Conservation (phyloP, 306 rosid genomes). For the Dicorynia guianensis region DNA sequence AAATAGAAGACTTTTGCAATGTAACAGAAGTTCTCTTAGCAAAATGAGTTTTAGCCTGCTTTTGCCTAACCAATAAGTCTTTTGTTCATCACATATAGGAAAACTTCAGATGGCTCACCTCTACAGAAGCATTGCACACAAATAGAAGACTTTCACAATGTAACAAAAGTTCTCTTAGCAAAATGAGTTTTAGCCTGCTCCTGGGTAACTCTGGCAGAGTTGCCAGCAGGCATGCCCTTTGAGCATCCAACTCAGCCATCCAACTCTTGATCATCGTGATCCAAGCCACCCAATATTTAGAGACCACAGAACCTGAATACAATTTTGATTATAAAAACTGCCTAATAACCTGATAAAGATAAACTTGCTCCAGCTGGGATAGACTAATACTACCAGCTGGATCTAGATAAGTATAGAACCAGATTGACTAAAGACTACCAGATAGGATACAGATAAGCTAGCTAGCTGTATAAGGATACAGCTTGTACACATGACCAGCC, state of each 20-base stretch:
- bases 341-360: no score
- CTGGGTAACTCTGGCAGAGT: constrained; percentile 75
- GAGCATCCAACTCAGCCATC: constrained; percentile 91
- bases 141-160: constrained; percentile 55
- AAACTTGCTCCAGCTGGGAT: no score
- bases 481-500: constrained; percentile 91
- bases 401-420: no score
- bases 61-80: constrained; percentile 59
- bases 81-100: constrained; percentile 3
- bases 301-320: no score
- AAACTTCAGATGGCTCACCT: constrained; percentile 59
- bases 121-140: constrained; percentile 73
- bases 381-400: no score
- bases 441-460: no score
- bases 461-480: constrained; percentile 69
- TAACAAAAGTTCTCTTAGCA: constrained; percentile 51
- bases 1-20: constrained; percentile 54
- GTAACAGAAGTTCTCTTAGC: constrained; percentile 51
- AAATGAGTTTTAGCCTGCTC: constrained; percentile 49
- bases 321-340: constrained; percentile 41
- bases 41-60: constrained; percentile 47
- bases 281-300: no score
- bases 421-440: no score
- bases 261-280: constrained; percentile 93
- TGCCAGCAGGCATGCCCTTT: constrained; percentile 56